Conservation (phyloP, 306 rosid species). For the Acacia crassicarpa region DNA sequence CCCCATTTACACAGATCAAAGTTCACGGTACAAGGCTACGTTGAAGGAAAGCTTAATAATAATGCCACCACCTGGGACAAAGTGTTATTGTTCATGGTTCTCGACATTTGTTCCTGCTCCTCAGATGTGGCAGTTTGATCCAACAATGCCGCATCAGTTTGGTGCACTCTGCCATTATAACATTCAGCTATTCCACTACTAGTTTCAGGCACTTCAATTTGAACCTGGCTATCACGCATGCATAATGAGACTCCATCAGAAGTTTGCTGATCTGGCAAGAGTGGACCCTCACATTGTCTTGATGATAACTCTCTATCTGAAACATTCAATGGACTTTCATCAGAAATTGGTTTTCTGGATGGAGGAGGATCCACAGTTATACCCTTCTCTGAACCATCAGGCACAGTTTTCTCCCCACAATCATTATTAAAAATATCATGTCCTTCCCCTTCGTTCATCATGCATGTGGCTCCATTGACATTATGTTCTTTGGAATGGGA, state of each 20-base stretch:
- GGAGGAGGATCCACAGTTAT: slow-evolving; percentile 28
- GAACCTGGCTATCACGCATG: slow-evolving; percentile 32
- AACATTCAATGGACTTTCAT: slow-evolving; percentile 19
- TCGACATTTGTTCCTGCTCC: slow-evolving; percentile 43
- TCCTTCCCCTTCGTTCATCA: slow-evolving; percentile 28
- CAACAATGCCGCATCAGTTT: slow-evolving; percentile 18
- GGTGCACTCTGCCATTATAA: slow-evolving; percentile 13
- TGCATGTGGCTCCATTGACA: slow-evolving; percentile 32
- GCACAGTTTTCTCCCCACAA: not conserved
- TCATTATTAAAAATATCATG: not conserved
- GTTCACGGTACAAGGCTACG: slow-evolving; percentile 27
- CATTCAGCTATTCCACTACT: slow-evolving; percentile 37
- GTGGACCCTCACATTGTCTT: slow-evolving; percentile 29
- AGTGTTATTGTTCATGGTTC: slow-evolving; percentile 31
- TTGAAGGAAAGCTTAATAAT: slow-evolving; percentile 21
- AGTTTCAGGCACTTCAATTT: slow-evolving; percentile 27
- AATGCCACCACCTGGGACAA: slow-evolving; percentile 34
- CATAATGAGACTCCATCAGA: slow-evolving; percentile 19
- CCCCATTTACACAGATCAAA: slow-evolving; percentile 37
- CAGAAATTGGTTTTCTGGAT: slow-evolving; percentile 23
- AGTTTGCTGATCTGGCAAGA: slow-evolving; percentile 33
- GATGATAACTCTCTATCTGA: slow-evolving; percentile 31
- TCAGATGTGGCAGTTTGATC: slow-evolving; percentile 31
- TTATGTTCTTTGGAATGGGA: slow-evolving; percentile 29
- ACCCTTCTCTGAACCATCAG: slow-evolving; percentile 21